These are phyloP conservation scores for Ustilago crameri DNA, from an alignment of 1,284 basidiomycete genomes.

Conservation along the genomic window DNA sequence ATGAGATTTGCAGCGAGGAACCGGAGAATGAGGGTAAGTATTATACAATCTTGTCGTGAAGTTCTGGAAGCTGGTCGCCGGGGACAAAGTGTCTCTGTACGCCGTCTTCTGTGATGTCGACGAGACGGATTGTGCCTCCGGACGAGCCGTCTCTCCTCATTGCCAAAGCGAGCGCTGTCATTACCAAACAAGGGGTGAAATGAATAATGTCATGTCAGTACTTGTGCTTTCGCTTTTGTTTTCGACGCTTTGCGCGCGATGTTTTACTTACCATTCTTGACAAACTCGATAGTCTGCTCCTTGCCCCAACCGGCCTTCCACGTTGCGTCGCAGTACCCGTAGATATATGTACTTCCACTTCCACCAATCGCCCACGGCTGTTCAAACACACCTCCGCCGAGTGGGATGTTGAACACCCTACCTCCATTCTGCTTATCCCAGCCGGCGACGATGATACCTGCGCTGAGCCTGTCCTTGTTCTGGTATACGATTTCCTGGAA, in stretches of 20 bases:
- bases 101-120: conserved; percentile 89
- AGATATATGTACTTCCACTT: conserved; percentile 96
- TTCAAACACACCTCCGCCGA: conserved; percentile 64
- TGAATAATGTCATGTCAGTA: too few relatives aligned
- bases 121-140: conserved; percentile 96
- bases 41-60: conserved; percentile 59
- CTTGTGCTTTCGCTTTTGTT: not conserved
- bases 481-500: conserved; percentile 93
- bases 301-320: conserved; percentile 91
- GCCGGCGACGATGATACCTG: conserved; percentile 97
- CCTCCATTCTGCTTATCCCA: conserved; percentile 96
- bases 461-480: conserved; percentile 84
- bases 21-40: not conserved
- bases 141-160: conserved; percentile 99
- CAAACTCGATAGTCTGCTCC: conserved; percentile 92
- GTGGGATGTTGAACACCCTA: conserved; percentile 84
- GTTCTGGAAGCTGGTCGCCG: conserved; percentile 72
- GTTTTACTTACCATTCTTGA: conserved; percentile 89
- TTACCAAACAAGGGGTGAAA: conserved; percentile 4
- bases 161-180: conserved; percentile 83
- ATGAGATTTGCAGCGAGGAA: not conserved
- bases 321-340: conserved; percentile 99
- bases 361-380: conserved; percentile 66
- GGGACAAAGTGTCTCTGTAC: conserved; percentile 94
- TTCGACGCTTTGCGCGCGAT: too few relatives aligned